Evolutionary conservation across 2,329 filamentous ascomycete species (phyloP).

Genomic region (Alternaria arborescens): DNA sequence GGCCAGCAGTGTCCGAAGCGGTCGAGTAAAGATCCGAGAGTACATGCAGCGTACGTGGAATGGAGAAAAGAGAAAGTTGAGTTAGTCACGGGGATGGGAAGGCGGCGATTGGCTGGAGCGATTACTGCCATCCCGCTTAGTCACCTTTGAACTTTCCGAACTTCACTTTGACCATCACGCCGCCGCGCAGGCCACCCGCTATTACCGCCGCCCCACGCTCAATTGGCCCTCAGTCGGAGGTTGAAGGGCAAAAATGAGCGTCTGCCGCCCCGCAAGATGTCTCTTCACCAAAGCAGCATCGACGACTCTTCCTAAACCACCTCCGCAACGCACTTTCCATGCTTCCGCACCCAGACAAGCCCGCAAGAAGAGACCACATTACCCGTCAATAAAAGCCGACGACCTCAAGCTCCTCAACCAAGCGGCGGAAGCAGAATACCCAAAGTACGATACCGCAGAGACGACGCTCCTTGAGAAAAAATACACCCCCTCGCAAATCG

Average conservation of each 20-base stretch:
- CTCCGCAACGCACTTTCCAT: constrained; percentile 54
- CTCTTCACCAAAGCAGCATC: constrained; percentile 47
- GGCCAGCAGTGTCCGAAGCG: constrained; percentile 36
- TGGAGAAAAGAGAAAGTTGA: constrained; percentile 32
- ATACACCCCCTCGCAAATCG: constrained; percentile 84
- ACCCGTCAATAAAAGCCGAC: constrained; percentile 55
- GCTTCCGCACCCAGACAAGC: constrained; percentile 47
- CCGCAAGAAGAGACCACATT: constrained; percentile 52
- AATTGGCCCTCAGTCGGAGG: constrained; percentile 33
- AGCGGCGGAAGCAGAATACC: constrained; percentile 54
- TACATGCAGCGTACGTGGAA: constrained; percentile 31
- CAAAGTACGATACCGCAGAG: constrained; percentile 68
- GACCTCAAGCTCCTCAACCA: constrained; percentile 49
- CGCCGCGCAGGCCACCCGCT: constrained; percentile 18
- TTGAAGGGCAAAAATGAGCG: constrained; percentile 50
- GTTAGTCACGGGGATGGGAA: constrained; percentile 37
- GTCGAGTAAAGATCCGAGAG: constrained; percentile 30
- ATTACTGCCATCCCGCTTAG: constrained; percentile 25
- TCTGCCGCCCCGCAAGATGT: constrained; percentile 54
- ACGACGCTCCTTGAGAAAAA: constrained; percentile 62
- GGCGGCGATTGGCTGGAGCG: constrained; percentile 38
- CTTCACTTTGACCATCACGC: constrained; percentile 27
- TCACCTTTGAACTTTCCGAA: constrained; percentile 35
- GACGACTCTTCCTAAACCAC: constrained; percentile 38
- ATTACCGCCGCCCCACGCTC: constrained; percentile 17